Evolutionary conservation across 306 rosid species (phyloP).

Genomic region (Vicia sativa): DNA sequence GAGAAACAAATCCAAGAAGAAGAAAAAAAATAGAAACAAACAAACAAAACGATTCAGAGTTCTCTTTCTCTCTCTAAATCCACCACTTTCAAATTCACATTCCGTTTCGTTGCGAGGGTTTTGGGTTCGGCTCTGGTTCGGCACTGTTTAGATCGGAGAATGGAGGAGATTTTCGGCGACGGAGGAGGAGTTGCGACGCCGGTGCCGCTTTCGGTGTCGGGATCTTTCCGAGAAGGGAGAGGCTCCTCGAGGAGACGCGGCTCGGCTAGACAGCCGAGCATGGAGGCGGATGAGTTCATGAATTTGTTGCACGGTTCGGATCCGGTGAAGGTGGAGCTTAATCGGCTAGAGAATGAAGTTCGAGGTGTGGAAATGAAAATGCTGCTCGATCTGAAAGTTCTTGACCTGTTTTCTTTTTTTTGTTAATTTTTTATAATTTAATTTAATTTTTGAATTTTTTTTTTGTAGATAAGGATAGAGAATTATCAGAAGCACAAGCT

Average conservation of each 20-base stretch:
- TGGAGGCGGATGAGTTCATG: slow-evolving; percentile 87
- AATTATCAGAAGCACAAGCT: slow-evolving; percentile 86
- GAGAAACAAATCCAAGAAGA: slow-evolving; percentile 30
- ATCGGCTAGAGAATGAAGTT: slow-evolving; percentile 94
- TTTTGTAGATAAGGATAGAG: slow-evolving; percentile 91
- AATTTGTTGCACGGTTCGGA: slow-evolving; percentile 91
- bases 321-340: slow-evolving; percentile 97
- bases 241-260: slow-evolving; percentile 73
- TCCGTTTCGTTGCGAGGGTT: slow-evolving; percentile 3
- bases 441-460: background rate
- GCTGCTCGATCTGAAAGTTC: slow-evolving; percentile 69
- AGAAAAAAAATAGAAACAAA: slow-evolving; percentile 6
- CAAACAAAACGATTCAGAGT: slow-evolving; percentile 33
- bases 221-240: slow-evolving; percentile 82
- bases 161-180: slow-evolving; percentile 71
- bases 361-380: slow-evolving; percentile 67
- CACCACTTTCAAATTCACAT: slow-evolving; percentile 30
- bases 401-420: slow-evolving; percentile 12
- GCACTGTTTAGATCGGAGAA: slow-evolving; percentile 58
- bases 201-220: slow-evolving; percentile 66
- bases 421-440: slow-evolving; percentile 17
- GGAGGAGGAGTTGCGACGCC: slow-evolving; percentile 45
- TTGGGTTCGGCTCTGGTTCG: background rate
- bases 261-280: slow-evolving; percentile 72
- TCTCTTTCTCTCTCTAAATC: slow-evolving; percentile 38